Conservation (phyloP, 257 asterid species). For the Jacaranda copaia region DNA sequence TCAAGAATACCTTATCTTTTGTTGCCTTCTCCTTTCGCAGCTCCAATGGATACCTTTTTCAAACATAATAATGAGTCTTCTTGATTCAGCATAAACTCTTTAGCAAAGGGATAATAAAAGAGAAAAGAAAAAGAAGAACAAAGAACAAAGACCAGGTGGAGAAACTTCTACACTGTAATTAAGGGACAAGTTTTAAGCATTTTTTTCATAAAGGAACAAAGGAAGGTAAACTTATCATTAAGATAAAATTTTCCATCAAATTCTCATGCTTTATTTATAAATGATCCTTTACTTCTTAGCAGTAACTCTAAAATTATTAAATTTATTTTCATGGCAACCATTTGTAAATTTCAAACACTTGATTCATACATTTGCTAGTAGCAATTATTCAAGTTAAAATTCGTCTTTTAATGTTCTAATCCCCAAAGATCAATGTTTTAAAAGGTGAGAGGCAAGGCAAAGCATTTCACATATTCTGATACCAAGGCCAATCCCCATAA, state of each 20-base stretch:
- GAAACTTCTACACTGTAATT: not conserved
- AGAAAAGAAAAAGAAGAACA: not conserved
- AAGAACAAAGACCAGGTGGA: not conserved
- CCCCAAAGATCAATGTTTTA: not conserved
- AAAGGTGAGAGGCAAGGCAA: too few relatives aligned
- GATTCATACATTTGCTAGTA: not conserved
- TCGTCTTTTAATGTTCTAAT: not conserved
- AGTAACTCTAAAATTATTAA: not conserved
- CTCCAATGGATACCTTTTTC: slow-evolving; percentile 92
- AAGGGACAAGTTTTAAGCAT: not conserved
- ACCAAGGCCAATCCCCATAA: too few relatives aligned
- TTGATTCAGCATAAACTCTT: slow-evolving; percentile 25
- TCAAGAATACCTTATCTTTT: slow-evolving; percentile 71
- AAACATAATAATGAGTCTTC: slow-evolving; percentile 35
- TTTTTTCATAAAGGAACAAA: not conserved
- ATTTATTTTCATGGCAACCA: slow-evolving; percentile 16
- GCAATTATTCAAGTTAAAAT: not conserved
- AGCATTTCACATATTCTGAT: too few relatives aligned
- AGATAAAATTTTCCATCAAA: not conserved
- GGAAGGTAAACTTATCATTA: not conserved
- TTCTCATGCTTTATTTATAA: not conserved
- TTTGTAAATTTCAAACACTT: not conserved
- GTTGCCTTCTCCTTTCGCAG: slow-evolving; percentile 90
- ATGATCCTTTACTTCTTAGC: not conserved
- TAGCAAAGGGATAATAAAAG: slow-evolving; percentile 21